These are phyloP conservation scores for Stipa capillata DNA, from an alignment of 176 grass and related monocot genomes.

Conservation along the genomic window DNA sequence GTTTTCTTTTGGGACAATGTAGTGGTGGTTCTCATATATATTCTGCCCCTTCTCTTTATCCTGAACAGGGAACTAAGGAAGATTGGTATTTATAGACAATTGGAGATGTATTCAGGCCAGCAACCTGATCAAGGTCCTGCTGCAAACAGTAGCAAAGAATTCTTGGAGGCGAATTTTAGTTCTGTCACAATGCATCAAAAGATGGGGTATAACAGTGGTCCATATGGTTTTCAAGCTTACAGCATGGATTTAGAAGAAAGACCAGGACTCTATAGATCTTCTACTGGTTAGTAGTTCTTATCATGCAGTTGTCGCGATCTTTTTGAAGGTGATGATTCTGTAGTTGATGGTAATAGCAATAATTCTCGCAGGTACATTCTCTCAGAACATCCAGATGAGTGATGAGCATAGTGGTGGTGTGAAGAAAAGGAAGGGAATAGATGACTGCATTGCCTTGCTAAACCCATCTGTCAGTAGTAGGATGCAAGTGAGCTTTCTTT, in stretches of 20 bases:
- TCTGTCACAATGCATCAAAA: slow-evolving; percentile 51
- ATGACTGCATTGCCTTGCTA: slow-evolving; percentile 19
- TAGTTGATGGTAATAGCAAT: slow-evolving; percentile 6
- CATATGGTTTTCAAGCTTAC: slow-evolving; percentile 44
- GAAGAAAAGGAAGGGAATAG: slow-evolving; percentile 55
- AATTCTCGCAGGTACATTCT: slow-evolving; percentile 28
- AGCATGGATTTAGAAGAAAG: slow-evolving; percentile 37
- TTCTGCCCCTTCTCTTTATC: slow-evolving; percentile 15
- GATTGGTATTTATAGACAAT: slow-evolving; percentile 3
- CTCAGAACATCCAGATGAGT: slow-evolving; percentile 44
- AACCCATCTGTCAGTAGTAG: slow-evolving; percentile 19
- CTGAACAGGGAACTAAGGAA: slow-evolving; percentile 23
- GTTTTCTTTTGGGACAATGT: slow-evolving; percentile 5
- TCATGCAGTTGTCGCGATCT: background rate
- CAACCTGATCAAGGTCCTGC: slow-evolving; percentile 45
- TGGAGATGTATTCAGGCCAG: slow-evolving; percentile 57
- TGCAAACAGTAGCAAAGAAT: slow-evolving; percentile 35
- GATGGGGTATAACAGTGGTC: slow-evolving; percentile 50
- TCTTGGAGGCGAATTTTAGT: slow-evolving; percentile 45
- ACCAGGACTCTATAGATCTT: slow-evolving; percentile 28
- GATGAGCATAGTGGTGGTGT: slow-evolving; percentile 35
- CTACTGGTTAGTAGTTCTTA: slow-evolving; percentile 35
- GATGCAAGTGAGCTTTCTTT: slow-evolving; percentile 29
- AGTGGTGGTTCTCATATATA: slow-evolving; percentile 7
- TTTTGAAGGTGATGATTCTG: background rate